Conservation (phyloP, 176 grass and related monocot genomes). For the Areca catechu region DNA sequence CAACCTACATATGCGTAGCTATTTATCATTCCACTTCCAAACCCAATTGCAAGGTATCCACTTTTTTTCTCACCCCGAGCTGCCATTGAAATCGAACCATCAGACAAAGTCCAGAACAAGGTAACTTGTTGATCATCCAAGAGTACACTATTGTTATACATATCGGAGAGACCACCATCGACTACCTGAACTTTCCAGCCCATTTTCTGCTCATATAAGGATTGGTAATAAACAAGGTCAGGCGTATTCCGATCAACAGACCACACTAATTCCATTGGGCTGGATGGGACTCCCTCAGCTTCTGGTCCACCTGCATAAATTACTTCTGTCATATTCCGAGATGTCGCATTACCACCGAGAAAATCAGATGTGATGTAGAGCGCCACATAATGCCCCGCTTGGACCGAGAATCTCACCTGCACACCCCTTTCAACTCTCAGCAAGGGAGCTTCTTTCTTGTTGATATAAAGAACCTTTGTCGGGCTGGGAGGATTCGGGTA, state of each 20-base stretch:
- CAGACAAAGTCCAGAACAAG: constrained; percentile 16
- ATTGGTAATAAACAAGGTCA: constrained; percentile 76
- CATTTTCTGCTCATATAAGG: constrained; percentile 8
- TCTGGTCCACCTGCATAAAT: constrained; percentile 50
- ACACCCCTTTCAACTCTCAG: constrained; percentile 92
- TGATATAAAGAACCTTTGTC: constrained; percentile 75
- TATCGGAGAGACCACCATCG: constrained; percentile 19
- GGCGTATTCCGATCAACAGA: constrained; percentile 80
- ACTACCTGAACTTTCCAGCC: constrained; percentile 15
- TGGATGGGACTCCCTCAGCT: constrained; percentile 63
- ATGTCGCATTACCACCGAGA: constrained; percentile 75
- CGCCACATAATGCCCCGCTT: constrained; percentile 79
- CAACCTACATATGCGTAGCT: constrained; percentile 23
- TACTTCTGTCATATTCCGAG: constrained; percentile 50
- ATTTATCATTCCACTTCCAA: constrained; percentile 19
- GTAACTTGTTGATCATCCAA: constrained; percentile 18
- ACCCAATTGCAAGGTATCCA: constrained; percentile 16
- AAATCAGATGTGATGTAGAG: constrained; percentile 80
- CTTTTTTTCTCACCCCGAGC: constrained; percentile 16
- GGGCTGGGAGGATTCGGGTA: constrained; percentile 88
- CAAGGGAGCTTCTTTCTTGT: constrained; percentile 94
- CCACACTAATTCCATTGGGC: constrained; percentile 65
- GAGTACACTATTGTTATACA: constrained; percentile 16
- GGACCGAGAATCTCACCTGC: constrained; percentile 75
- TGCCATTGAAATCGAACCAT: constrained; percentile 3